Evolutionary conservation across 495 filamentous ascomycete genomes (phyloP).

Genomic region (Aspergillus mulundensis): DNA sequence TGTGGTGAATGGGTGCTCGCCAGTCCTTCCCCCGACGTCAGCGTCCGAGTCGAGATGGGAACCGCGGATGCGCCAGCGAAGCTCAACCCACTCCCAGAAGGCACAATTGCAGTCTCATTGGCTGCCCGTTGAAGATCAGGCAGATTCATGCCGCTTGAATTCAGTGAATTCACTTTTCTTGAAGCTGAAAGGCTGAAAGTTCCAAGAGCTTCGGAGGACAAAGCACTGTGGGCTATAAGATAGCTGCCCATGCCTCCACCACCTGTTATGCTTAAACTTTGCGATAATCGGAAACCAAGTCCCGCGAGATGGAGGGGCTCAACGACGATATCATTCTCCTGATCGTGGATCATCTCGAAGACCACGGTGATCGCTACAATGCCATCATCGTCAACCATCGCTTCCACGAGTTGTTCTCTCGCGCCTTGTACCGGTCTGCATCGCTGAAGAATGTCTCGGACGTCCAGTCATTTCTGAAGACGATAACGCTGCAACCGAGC

Average conservation of each 20-base stretch:
- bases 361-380: constrained; percentile 28
- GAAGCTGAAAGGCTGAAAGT: not conserved
- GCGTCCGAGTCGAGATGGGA: not conserved
- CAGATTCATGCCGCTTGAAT: not conserved
- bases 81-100: not conserved
- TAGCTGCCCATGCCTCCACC: no score
- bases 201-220: not conserved
- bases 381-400: constrained; percentile 28
- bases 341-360: constrained; percentile 28
- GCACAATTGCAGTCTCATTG: not conserved
- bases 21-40: not conserved
- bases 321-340: constrained; percentile 32
- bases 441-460: constrained; percentile 18
- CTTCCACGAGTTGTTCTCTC: constrained; percentile 31
- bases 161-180: not conserved
- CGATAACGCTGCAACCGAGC: constrained; percentile 19
- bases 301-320: constrained; percentile 9
- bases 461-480: constrained; percentile 22
- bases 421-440: constrained; percentile 23
- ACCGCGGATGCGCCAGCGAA: not conserved
- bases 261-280: no score
- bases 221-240: not conserved
- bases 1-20: not conserved
- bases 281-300: no score
- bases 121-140: not conserved